Evolutionary conservation across 208 protist species (phyloP), one percentile per base, ranked within the genome.

Genomic region (Acanthamoeba polyphaga): DNA sequence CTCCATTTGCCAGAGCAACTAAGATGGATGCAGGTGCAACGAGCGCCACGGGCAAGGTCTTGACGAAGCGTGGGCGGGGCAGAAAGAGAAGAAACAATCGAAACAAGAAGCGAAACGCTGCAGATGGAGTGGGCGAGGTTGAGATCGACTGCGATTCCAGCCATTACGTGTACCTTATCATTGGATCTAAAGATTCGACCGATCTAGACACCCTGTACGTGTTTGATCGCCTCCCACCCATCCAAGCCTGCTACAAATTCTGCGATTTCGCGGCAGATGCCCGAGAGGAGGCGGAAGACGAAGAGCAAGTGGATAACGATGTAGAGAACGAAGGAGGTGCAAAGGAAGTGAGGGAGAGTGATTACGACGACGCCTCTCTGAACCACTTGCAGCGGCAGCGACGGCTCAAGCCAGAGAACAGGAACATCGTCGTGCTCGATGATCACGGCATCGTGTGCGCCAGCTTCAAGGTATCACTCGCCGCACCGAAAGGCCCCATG

Each of bases 181-280:
- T 91, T 27, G 84, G 84, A 13, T 91, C 84, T 10, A 43, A 91
- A n/a, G 84, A 91, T 29, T 91, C 84, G 58, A 29, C 60, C 7
- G 84, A 91, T 51, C 13, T 72, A 2, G 84, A 91, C 32, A 64
- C 58, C 34, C 27, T 91, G n/a, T 91, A 91, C 84, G 38, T 91
- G 8, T 43, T 91, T 19, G 58, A 64, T 72, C 58, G 17, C 58
- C n/a, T 72, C 43, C 84, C 84, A 46, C 22, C 84, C 38, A 70
- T 32, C 5, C 58, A 91, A 51, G 19, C 34, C 15, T 91, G 84
- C 84, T 91, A 91, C 84, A 70, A 64, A 43, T 91, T 91, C 60
- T 91, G 84, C 58, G 60, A 91, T 34, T 91, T 91, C 32, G 58
- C 34, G 32, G 13, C 68, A 76, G 13, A 29, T 66, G 6, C 8